phyloP scores from a whole-genome alignment of 176 grass and related monocot species.

The Juncus effusus region DNA sequence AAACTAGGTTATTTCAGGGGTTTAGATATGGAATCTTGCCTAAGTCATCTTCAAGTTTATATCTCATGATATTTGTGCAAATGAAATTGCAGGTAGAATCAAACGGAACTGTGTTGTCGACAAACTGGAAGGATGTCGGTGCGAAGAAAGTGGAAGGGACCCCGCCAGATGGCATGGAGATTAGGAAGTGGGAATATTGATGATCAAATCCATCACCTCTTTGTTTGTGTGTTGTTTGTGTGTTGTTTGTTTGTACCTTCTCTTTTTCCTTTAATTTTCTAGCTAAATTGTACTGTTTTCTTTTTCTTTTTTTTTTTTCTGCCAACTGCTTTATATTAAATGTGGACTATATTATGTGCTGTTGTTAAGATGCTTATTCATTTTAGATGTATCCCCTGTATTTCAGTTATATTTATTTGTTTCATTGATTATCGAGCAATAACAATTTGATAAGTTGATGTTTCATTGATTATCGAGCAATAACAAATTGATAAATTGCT shows the following conservation, averaged over 20 bases:
- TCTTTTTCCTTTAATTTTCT: too few relatives aligned
- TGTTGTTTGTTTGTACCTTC: not conserved
- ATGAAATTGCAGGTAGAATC: constrained; percentile 36
- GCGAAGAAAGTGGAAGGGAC: constrained; percentile 45
- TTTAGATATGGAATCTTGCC: not conserved
- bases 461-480: too few relatives aligned
- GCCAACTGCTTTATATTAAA: too few relatives aligned
- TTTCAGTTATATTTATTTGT: too few relatives aligned
- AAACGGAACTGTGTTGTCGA: constrained; percentile 46
- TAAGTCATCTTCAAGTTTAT: not conserved
- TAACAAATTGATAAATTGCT: too few relatives aligned
- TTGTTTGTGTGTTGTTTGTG: not conserved
- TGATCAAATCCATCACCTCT: not conserved
- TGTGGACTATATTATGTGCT: too few relatives aligned
- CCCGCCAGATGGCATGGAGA: constrained; percentile 50
- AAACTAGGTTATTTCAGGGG: not conserved
- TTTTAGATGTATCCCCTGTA: too few relatives aligned
- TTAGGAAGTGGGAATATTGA: constrained; percentile 46
- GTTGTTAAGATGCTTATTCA: too few relatives aligned
- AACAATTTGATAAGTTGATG: too few relatives aligned
- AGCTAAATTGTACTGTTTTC: too few relatives aligned
- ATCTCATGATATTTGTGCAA: not conserved
- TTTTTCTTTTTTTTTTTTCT: too few relatives aligned
- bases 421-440: too few relatives aligned
- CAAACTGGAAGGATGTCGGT: constrained; percentile 49